Evolutionary conservation across 78 protist genomes (phyloP).

Genomic region (Dictyostelium discoideum): dicty_2.7 NC_007088.5:1007501-1008000

Average conservation of each 20-base stretch:
- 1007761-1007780: slow-evolving; percentile 42
- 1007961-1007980: too few relatives aligned
- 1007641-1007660: background rate
- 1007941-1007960: background rate
- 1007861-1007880: background rate
- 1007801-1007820: slow-evolving; percentile 17
- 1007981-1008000: background rate
- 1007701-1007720: slow-evolving; percentile 39
- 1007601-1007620: background rate
- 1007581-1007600: background rate
- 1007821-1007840: slow-evolving; percentile 29
- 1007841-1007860: slow-evolving; percentile 46
- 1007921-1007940: background rate
- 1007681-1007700: background rate
- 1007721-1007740: slow-evolving; percentile 8
- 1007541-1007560: background rate
- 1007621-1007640: too few relatives aligned
- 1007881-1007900: background rate
- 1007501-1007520: background rate
- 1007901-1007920: background rate
- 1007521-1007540: background rate
- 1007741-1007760: slow-evolving; percentile 30
- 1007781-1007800: background rate
- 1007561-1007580: too few relatives aligned
- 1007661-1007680: background rate